Conservation (phyloP, 2,329 filamentous ascomycete species). For the Cyphellophora europaea region DNA sequence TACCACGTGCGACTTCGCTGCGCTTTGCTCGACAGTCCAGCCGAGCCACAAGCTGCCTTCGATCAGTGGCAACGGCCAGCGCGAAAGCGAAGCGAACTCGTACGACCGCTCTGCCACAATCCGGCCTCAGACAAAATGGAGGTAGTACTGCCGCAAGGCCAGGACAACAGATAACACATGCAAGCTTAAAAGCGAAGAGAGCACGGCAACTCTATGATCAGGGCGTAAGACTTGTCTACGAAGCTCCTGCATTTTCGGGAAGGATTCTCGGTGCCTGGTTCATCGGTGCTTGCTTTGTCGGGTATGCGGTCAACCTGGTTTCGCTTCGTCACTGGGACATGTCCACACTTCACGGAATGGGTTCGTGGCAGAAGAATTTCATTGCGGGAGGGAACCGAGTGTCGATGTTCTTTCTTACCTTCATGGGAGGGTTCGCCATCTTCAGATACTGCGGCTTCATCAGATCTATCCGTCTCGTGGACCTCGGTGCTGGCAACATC, state of each 20-base stretch:
- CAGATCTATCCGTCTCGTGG: background rate
- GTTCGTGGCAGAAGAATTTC: conserved; percentile 1
- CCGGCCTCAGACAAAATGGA: too few relatives aligned
- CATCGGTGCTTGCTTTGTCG: background rate
- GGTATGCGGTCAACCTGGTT: background rate
- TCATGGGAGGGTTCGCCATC: background rate
- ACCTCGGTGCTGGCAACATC: background rate
- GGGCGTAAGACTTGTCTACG: conserved; percentile 1
- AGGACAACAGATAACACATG: too few relatives aligned
- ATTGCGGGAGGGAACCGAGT: conserved; percentile 2
- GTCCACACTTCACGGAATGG: background rate
- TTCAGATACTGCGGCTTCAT: conserved; percentile 1
- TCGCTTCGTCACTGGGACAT: conserved; percentile 1
- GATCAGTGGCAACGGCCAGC: too few relatives aligned
- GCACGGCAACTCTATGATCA: background rate
- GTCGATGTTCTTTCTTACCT: background rate
- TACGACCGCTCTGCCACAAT: too few relatives aligned
- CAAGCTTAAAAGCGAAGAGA: too few relatives aligned
- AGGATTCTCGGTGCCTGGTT: background rate
- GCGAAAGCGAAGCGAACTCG: too few relatives aligned
- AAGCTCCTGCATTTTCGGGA: background rate
- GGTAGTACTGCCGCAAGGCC: conserved; percentile 1
- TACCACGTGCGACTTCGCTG: too few relatives aligned
- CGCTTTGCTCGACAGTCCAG: too few relatives aligned
- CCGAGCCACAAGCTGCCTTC: too few relatives aligned